Conservation (phyloP, 2,329 filamentous ascomycete genomes). For the Pseudogymnoascus verrucosus region DNA sequence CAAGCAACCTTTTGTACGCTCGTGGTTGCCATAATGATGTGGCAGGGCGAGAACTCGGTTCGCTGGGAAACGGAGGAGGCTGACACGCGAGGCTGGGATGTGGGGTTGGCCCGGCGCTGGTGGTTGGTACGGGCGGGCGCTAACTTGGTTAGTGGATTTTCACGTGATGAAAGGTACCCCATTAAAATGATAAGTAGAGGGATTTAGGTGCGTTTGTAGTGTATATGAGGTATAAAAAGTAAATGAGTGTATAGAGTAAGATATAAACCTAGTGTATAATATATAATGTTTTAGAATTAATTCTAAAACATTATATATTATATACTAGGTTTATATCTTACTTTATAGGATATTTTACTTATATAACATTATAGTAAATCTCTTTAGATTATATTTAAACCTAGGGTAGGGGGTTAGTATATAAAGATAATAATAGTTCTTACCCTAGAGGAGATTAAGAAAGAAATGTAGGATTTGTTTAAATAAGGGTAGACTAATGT, state of each 20-base stretch:
- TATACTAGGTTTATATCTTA: no score
- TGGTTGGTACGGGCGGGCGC: not conserved
- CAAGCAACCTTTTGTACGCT: constrained; percentile 5
- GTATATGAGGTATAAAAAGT: not conserved
- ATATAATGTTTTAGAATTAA: no score
- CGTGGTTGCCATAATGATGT: constrained; percentile 4
- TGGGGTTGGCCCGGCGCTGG: not conserved
- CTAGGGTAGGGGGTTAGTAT: no score
- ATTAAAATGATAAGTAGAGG: not conserved
- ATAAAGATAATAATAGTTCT: no score
- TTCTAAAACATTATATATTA: no score
- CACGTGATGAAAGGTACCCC: not conserved
- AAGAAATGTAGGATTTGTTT: no score
- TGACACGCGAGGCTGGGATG: constrained; percentile 7
- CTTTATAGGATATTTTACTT: no score
- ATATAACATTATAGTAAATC: no score
- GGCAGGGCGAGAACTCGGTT: not conserved
- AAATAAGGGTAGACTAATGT: no score
- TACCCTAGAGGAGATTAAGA: no score
- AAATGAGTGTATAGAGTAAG: not conserved
- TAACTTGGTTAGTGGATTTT: not conserved
- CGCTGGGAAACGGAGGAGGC: constrained; percentile 6
- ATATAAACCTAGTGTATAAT: no score
- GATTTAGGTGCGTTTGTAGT: not conserved
- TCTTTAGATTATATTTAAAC: no score